These are phyloP conservation scores for Ceratobasidium sp. DNA, from an alignment of 1,284 basidiomycete species.

Conservation along the genomic window DNA sequence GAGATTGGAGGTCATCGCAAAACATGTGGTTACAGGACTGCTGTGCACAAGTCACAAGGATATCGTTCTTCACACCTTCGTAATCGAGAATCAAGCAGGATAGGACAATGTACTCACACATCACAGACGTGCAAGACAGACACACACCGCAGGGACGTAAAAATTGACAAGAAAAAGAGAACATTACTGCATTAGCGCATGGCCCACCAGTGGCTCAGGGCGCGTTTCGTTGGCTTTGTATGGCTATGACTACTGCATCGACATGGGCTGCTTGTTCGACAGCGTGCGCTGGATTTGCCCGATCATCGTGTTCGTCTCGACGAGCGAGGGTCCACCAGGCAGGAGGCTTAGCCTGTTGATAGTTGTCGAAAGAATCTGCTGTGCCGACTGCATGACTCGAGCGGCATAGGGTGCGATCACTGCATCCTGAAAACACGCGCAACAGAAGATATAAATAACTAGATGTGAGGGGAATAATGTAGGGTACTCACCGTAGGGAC, in stretches of 20 bases:
- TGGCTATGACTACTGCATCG: no score
- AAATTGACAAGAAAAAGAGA: constrained; percentile 29
- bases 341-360: constrained; percentile 79
- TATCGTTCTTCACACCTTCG: not conserved
- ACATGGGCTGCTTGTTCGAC: constrained; percentile 63
- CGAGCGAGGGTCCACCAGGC: constrained; percentile 68
- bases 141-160: constrained; percentile 10
- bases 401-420: constrained; percentile 81
- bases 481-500: constrained; percentile 69
- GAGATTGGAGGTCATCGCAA: constrained; percentile 18
- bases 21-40: constrained; percentile 21
- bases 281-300: constrained; percentile 78
- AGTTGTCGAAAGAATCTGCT: constrained; percentile 75
- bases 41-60: constrained; percentile 10
- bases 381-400: constrained; percentile 79
- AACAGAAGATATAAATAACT: constrained; percentile 40
- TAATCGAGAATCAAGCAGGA: not conserved
- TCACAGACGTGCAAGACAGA: no score
- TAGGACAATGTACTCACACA: no score
- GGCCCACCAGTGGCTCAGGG: constrained; percentile 10
- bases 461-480: constrained; percentile 8
- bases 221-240: not conserved
- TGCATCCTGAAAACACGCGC: constrained; percentile 69
- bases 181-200: constrained; percentile 8
- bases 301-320: constrained; percentile 73